These are phyloP conservation scores for Vicia villosa DNA, from an alignment of 306 rosid species.

Conservation along the genomic window DNA sequence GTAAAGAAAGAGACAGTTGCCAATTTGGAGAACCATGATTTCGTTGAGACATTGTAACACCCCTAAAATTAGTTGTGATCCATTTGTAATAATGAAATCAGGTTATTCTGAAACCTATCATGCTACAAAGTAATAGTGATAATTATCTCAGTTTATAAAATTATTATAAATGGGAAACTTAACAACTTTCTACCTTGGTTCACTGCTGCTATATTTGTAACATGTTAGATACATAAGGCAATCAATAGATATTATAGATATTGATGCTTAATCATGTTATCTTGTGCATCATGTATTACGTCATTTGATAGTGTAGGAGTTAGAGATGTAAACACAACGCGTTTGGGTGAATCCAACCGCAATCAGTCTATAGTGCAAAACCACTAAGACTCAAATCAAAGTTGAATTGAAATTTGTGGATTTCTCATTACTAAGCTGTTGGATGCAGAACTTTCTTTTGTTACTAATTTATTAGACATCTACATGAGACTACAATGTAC, in stretches of 20 bases:
- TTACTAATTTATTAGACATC: no score
- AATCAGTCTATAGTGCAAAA: slow-evolving; percentile 35
- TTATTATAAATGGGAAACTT: not conserved
- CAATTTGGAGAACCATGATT: slow-evolving; percentile 62
- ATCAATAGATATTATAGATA: not conserved
- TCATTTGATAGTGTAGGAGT: not conserved
- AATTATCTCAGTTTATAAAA: slow-evolving; percentile 9
- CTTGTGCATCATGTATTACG: not conserved
- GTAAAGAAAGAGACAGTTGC: slow-evolving; percentile 68
- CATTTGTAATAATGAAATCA: not conserved
- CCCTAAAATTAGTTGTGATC: slow-evolving; percentile 34
- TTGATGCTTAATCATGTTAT: slow-evolving; percentile 9
- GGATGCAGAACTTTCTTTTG: slow-evolving; percentile 21
- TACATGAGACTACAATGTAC: not conserved
- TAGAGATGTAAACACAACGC: slow-evolving; percentile 28
- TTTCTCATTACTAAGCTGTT: slow-evolving; percentile 24
- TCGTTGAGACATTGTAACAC: slow-evolving; percentile 46
- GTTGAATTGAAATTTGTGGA: slow-evolving; percentile 26
- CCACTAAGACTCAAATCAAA: slow-evolving; percentile 41
- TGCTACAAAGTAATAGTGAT: not conserved
- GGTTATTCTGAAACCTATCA: slow-evolving; percentile 10
- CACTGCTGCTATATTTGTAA: slow-evolving; percentile 1
- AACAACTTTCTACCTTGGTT: not conserved
- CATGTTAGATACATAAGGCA: slow-evolving; percentile 4
- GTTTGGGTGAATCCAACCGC: slow-evolving; percentile 22